phyloP scores from a whole-genome alignment of 2,329 filamentous ascomycete genomes.

The Trichophyton schoenleinii region DNA sequence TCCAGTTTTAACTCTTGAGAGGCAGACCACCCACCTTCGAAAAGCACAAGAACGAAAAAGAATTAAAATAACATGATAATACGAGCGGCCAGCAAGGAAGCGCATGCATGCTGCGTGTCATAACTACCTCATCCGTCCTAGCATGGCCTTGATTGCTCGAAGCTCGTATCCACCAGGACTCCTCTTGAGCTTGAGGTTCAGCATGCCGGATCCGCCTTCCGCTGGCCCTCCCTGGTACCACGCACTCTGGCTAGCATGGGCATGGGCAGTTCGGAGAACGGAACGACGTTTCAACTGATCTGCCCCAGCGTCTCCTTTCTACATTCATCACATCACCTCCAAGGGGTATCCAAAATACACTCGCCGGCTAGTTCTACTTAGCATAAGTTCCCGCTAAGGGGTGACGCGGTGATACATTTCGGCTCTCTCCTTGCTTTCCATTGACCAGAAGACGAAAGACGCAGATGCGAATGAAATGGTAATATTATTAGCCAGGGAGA shows the following conservation, averaged over 20 bases:
- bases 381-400: background rate
- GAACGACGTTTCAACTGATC: background rate
- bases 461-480: background rate
- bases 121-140: constrained; percentile 2
- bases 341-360: background rate
- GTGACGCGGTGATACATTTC: background rate
- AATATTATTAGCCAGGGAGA: background rate
- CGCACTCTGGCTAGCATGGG: background rate
- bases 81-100: background rate
- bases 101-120: constrained; percentile 2
- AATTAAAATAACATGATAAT: background rate
- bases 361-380: no score
- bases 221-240: constrained; percentile 3
- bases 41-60: no score
- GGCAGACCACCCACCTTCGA: no score
- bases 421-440: no score
- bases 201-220: constrained; percentile 5
- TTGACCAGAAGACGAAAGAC: no score
- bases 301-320: background rate
- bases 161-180: background rate
- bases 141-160: constrained; percentile 3
- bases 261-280: background rate
- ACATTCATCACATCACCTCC: background rate
- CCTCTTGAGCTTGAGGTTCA: background rate
- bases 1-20: background rate